A percentile compares a stretch with the other conserved stretches of the same genome.
Evolutionary conservation across 495 filamentous ascomycete species (phyloP).

Genomic region (Neurospora sp.): DNA sequence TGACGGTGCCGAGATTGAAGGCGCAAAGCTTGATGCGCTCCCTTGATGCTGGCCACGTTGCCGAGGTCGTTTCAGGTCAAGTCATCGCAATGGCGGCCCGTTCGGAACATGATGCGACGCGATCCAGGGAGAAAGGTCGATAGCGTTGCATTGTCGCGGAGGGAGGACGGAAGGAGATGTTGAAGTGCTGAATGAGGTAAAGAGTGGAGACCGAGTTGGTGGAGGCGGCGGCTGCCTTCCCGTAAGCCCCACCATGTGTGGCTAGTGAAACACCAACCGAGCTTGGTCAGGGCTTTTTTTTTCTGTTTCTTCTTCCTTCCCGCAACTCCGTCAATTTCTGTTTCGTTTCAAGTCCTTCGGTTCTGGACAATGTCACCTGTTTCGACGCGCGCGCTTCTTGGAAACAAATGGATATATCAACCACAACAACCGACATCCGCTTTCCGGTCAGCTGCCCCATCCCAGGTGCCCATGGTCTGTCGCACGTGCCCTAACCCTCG

Average conservation of each 20-base stretch:
- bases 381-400: background rate
- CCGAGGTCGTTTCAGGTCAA: background rate
- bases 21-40: background rate
- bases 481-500: background rate
- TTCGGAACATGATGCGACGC: background rate
- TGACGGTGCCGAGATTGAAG: background rate
- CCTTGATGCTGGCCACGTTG: background rate
- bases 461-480: background rate
- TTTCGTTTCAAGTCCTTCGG: background rate
- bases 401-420: background rate
- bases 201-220: background rate
- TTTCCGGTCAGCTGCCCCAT: background rate
- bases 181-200: background rate
- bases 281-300: background rate
- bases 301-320: background rate
- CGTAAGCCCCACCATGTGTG: background rate
- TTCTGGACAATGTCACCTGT: background rate
- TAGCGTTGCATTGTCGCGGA: constrained; percentile 22
- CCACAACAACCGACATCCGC: background rate
- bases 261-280: background rate
- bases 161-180: constrained; percentile 14
- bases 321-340: background rate
- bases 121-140: constrained; percentile 2
- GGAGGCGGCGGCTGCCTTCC: background rate
- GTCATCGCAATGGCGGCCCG: constrained; percentile 18